Evolutionary conservation across 2,329 filamentous ascomycete species (phyloP), one percentile per base, ranked within the genome.

Genomic region (Aspergillaceae sp.): DNA sequence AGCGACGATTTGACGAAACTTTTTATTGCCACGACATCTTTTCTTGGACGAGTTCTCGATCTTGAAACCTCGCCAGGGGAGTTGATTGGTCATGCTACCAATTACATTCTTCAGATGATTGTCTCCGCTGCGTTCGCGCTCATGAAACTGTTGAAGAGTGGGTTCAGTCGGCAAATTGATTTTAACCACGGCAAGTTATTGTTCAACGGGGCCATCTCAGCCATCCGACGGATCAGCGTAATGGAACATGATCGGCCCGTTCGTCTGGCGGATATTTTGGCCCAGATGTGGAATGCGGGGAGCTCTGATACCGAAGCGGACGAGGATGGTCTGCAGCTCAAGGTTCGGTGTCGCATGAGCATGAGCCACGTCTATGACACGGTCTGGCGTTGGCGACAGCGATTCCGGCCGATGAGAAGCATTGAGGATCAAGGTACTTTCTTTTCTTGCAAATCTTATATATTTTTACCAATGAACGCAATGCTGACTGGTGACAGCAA

Each of bases 321-420:
- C 10, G 66, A 69, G 35, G 66, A 68, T 48, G 61, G 61, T 19
- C 64, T 83, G 7, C 76, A 80, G 47, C 72, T 84, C 7, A 80
- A 79, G 48, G 76, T 84, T 29, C 75, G 79, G 34, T 81, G 78
- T 51, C 71, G 80, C 7, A 83, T 82, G 73, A 82, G 79, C 54
- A 78, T 83, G 70, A 81, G 77, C 48, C 73, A 83, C 40, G 74
- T 83, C 2, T 83, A 80, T 55, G 81, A 84, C 57, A 79, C 77
- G 2, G 78, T 83, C 11, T 83, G 79, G 79, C 73, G 79, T 42
- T 84, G 80, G 80, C 73, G 79, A 44, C 74, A 79, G 44, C 76
- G 79, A 51, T 79, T 78, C 62, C 83, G 86, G 63, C 77, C 82
- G 41, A 72, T 79, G 59, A 84, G 81, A 48, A 78, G 81, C 44